Percentiles rank a stretch among this genome's conserved stretches.
Evolutionary conservation across 306 rosid genomes (phyloP).

Genomic region (Bauhinia variegata): DNA sequence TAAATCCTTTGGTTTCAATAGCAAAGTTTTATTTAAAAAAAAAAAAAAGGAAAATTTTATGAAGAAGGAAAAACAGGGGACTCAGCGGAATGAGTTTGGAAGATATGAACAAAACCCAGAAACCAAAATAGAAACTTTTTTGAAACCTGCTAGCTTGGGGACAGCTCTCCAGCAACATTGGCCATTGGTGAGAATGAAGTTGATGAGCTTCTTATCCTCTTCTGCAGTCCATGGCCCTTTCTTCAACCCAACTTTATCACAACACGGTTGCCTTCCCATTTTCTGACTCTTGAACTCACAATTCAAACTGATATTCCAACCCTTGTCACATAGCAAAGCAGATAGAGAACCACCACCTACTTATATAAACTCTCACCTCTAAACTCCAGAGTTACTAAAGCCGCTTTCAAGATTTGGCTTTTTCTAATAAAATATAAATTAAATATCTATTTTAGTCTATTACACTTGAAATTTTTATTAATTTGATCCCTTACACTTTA

Average conservation of each 20-base stretch:
- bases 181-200: slow-evolving; percentile 82
- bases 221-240: slow-evolving; percentile 92
- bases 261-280: slow-evolving; percentile 98
- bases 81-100: no score
- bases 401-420: slow-evolving; percentile 33
- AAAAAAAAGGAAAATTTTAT: no score
- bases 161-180: slow-evolving; percentile 99
- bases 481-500: no score
- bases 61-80: no score
- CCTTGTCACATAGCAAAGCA: slow-evolving; percentile 28
- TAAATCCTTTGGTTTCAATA: no score
- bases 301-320: no score
- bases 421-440: no score
- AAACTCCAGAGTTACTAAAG: slow-evolving; percentile 25
- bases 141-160: slow-evolving; percentile 86
- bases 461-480: no score
- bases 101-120: slow-evolving; percentile 15
- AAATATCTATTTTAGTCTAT: no score
- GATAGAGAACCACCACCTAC: slow-evolving; percentile 53
- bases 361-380: slow-evolving; percentile 40
- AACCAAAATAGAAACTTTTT: slow-evolving; percentile 12
- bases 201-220: slow-evolving; percentile 91
- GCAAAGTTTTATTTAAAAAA: no score
- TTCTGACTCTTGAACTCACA: neutral
- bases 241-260: slow-evolving; percentile 98